Base-by-base conservation (phyloP, 805 yeast species). In the Grigorovia jiainica region DNA sequence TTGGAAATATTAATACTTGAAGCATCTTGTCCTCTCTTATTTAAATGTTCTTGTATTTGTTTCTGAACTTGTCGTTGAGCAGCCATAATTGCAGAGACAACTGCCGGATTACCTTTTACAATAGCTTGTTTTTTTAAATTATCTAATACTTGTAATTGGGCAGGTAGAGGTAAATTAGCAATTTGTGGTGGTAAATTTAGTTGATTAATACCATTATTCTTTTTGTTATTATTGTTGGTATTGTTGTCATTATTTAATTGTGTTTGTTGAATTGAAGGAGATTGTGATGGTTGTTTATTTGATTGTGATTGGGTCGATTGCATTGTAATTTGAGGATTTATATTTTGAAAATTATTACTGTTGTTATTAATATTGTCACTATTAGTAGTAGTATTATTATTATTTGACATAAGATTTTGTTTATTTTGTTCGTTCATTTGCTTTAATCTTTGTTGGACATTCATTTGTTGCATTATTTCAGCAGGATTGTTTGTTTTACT, bases 151-250 rank as follows among this genome's bases (percentile, higher is more conserved):
- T 58, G 62, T 31, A 57, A 55, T 38, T 60, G 65, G 41, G 52
- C 49, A 7, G 57, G 57, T 25, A 57, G 50, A 3, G 65, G 62
- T 20, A 60, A 45, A 38, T 57, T 59, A 3, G 64, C 62, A 33
- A 60, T 58, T 40, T 59, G 64, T 7, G 63, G 63, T 4, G 65
- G 65, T 17, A 60, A 33, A 38, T 53, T 60, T 15, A 59, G 34
- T 17, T 43, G 36, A 9, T 20, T 27, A 11, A n/a, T 17, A 11
- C 16, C 40, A 29, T 20, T 31, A 10, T n/a, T 39, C 23, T 27
- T 33, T 30, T 20, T 35, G 42, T 24, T 21, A 21, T 16, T 27
- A 13, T 9, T n/a, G 15, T 11, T 13, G 30, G 7, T 24, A 18
- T 17, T 25, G 31, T 17, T 25, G 31, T 25, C 13, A 34, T 19